Conservation (phyloP, 768 basidiomycete genomes). For the Leccinum aurantiacum region DNA sequence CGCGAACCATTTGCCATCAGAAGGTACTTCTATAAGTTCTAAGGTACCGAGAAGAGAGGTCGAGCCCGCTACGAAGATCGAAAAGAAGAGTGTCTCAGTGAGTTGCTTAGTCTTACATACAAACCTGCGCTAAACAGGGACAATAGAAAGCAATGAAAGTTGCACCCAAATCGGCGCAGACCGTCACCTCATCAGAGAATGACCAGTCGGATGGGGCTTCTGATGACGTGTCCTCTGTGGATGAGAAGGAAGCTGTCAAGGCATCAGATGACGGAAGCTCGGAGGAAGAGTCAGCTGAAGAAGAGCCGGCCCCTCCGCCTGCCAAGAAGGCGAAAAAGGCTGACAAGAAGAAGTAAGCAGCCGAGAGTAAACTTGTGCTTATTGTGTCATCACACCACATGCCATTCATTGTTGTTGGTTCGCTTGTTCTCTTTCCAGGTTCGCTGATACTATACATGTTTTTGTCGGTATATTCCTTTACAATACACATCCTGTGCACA, state of each 20-base stretch:
- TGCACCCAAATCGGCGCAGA: constrained; percentile 24
- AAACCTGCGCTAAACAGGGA: constrained; percentile 16
- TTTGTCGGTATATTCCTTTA: constrained; percentile 30
- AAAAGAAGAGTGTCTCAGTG: constrained; percentile 28
- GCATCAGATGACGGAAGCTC: constrained; percentile 23
- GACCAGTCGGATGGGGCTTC: constrained; percentile 34
- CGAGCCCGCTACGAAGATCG: constrained; percentile 31
- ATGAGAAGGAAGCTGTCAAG: constrained; percentile 19
- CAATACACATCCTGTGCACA: constrained; percentile 14
- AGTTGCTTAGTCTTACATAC: constrained; percentile 14
- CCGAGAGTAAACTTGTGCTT: constrained; percentile 6
- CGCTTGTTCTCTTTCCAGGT: constrained; percentile 6
- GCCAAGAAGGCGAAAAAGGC: constrained; percentile 32
- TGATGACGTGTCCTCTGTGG: constrained; percentile 27
- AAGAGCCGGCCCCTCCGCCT: constrained; percentile 30
- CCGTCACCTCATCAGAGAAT: constrained; percentile 29
- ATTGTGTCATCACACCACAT: constrained; percentile 8
- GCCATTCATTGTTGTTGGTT: constrained; percentile 3
- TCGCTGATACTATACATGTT: constrained; percentile 26
- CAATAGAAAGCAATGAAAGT: constrained; percentile 27
- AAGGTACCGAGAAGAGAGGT: constrained; percentile 27
- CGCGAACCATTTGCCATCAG: constrained; percentile 48
- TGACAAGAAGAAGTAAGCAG: constrained; percentile 26
- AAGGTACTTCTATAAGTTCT: constrained; percentile 34
- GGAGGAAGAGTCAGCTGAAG: constrained; percentile 28